Percentiles rank a stretch among this genome's conserved stretches.
Evolutionary conservation across 306 rosid genomes (phyloP).

Genomic region (Prunus fruticosa): DNA sequence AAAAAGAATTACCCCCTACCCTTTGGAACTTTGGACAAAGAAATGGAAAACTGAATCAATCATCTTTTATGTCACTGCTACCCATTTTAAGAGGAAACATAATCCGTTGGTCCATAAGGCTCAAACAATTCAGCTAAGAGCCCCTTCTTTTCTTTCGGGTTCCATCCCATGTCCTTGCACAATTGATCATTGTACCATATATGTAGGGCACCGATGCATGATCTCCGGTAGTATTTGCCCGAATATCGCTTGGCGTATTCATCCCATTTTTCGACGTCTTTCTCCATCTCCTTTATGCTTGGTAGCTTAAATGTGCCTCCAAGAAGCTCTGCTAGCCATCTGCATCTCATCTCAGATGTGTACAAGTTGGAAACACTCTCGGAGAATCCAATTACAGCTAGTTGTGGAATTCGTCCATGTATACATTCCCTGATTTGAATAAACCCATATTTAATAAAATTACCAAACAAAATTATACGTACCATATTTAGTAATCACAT

Average conservation of each 20-base stretch:
- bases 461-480: neutral
- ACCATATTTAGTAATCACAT: neutral
- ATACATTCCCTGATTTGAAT: slow-evolving; percentile 32
- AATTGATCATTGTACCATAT: slow-evolving; percentile 54
- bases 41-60: neutral
- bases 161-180: slow-evolving; percentile 78
- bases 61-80: too few species aligned
- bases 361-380: slow-evolving; percentile 43
- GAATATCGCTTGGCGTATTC: slow-evolving; percentile 32
- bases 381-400: slow-evolving; percentile 51
- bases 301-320: slow-evolving; percentile 54
- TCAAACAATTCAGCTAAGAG: slow-evolving; percentile 52
- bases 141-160: slow-evolving; percentile 54
- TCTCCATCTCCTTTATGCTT: slow-evolving; percentile 56
- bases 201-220: slow-evolving; percentile 45
- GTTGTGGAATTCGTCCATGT: slow-evolving; percentile 43
- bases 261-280: slow-evolving; percentile 47
- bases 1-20: too few species aligned
- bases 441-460: neutral
- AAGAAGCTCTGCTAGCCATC: slow-evolving; percentile 64
- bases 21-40: neutral
- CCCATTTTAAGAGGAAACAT: slow-evolving; percentile 22
- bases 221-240: slow-evolving; percentile 40
- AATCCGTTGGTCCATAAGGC: slow-evolving; percentile 66
- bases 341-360: slow-evolving; percentile 63